phyloP scores from a whole-genome alignment of 176 grass and related monocot genomes.

The Zizania latifolia region DNA sequence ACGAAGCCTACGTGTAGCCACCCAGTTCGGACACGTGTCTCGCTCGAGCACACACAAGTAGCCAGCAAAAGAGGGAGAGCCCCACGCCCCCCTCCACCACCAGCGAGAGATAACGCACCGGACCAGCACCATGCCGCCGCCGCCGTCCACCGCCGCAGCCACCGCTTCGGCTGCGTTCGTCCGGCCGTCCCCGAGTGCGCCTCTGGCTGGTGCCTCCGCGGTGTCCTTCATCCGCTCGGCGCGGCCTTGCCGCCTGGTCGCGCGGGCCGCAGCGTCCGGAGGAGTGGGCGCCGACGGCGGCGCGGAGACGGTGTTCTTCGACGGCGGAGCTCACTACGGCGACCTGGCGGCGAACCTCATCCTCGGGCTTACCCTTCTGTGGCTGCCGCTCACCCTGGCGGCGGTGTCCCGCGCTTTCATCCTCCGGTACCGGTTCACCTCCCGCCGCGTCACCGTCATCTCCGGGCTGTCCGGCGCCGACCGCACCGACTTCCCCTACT shows the following conservation, averaged over 20 bases:
- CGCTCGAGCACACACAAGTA: neutral
- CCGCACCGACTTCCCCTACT: constrained; percentile 85
- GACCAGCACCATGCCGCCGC: constrained; percentile 9
- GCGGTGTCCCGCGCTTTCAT: constrained; percentile 77
- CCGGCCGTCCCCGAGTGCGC: neutral
- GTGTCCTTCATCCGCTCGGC: neutral
- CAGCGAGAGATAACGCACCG: constrained; percentile 19
- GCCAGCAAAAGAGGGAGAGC: neutral
- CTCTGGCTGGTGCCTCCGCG: constrained; percentile 4
- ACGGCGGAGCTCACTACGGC: constrained; percentile 84
- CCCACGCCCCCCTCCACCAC: constrained; percentile 3
- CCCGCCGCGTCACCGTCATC: constrained; percentile 71
- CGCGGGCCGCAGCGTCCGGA: constrained; percentile 31
- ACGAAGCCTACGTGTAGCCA: neutral
- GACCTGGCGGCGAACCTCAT: constrained; percentile 79
- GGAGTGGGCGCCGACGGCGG: neutral
- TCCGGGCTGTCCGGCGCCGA: constrained; percentile 80
- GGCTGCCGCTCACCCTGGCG: constrained; percentile 89
- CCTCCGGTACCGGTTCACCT: constrained; percentile 90
- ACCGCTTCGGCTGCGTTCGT: neutral
- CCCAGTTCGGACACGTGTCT: neutral
- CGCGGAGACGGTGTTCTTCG: constrained; percentile 74
- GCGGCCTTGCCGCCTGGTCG: neutral
- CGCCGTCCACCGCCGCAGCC: constrained; percentile 13
- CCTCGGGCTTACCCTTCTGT: constrained; percentile 75